Evolutionary conservation across 768 basidiomycete genomes (phyloP).

Genomic region (Lyophyllum semitale): DNA sequence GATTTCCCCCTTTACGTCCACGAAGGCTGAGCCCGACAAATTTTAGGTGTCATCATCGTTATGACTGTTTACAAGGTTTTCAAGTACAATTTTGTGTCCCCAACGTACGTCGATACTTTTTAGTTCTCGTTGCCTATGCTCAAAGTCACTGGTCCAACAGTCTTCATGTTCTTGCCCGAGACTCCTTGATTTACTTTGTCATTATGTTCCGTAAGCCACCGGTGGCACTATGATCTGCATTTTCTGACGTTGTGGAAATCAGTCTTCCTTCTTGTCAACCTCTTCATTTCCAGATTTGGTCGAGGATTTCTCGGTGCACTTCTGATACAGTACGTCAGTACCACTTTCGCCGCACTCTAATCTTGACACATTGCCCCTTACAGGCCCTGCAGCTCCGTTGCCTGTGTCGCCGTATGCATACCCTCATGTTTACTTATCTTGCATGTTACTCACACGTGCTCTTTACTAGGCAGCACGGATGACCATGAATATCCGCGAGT

Average conservation of each 20-base stretch:
- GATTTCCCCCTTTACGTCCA: neutral
- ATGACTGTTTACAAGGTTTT: slow-evolving; percentile 19
- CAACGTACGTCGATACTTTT: slow-evolving; percentile 13
- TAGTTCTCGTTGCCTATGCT: neutral
- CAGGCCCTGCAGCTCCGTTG: slow-evolving; percentile 17
- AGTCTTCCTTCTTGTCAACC: slow-evolving; percentile 20
- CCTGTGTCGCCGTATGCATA: slow-evolving; percentile 17
- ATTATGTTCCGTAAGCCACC: slow-evolving; percentile 20
- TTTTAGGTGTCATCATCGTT: slow-evolving; percentile 19
- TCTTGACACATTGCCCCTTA: neutral
- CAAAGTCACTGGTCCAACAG: neutral
- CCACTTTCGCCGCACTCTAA: too few relatives aligned
- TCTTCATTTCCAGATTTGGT: slow-evolving; percentile 20
- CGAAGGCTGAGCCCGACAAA: neutral
- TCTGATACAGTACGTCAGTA: slow-evolving; percentile 19
- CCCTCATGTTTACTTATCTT: too few relatives aligned
- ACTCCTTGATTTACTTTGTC: slow-evolving; percentile 23
- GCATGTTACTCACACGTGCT: neutral
- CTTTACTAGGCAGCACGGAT: slow-evolving; percentile 22
- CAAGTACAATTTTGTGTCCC: slow-evolving; percentile 9
- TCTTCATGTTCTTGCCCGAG: slow-evolving; percentile 19
- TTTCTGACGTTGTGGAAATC: neutral
- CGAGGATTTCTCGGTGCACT: slow-evolving; percentile 21
- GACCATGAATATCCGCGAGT: slow-evolving; percentile 26
- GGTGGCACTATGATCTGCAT: neutral